phyloP scores from a whole-genome alignment of 2,329 filamentous ascomycete genomes.

The Epichloe scottii region DNA sequence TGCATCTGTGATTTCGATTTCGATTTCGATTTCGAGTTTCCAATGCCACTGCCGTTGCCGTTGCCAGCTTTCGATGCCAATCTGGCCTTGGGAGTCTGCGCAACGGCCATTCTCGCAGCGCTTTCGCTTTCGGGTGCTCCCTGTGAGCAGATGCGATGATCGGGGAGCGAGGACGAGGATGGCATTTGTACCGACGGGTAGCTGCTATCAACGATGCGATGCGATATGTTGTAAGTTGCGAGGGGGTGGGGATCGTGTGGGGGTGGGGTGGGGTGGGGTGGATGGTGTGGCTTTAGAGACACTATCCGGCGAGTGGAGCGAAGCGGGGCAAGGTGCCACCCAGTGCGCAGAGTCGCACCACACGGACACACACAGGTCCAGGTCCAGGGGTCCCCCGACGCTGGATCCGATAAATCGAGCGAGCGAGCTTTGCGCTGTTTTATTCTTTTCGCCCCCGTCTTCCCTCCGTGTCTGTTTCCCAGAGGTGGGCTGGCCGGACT shows the following conservation, averaged over 20 bases:
- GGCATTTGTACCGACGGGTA: constrained; percentile 40
- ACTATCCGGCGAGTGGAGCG: neutral
- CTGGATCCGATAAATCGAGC: neutral
- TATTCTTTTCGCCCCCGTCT: neutral
- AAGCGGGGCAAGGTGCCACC: neutral
- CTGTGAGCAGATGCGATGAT: constrained; percentile 37
- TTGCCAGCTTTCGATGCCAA: constrained; percentile 39
- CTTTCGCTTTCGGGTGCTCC: constrained; percentile 28
- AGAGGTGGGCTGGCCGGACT: neutral
- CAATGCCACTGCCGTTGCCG: constrained; percentile 23
- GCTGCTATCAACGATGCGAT: neutral
- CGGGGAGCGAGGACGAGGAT: constrained; percentile 51
- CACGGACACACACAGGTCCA: neutral
- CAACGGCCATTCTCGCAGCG: constrained; percentile 47
- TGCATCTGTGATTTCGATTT: constrained; percentile 79
- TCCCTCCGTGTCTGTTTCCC: neutral
- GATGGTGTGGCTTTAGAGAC: constrained; percentile 1
- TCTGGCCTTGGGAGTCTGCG: constrained; percentile 47
- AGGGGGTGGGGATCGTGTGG: constrained; percentile 15
- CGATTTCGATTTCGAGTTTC: constrained; percentile 52
- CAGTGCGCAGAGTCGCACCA: neutral
- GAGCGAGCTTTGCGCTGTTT: neutral
- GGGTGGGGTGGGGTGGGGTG: constrained; percentile 15
- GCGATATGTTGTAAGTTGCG: neutral
- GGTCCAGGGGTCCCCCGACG: constrained; percentile 9